Evolutionary conservation across 805 yeast genomes (phyloP).

Genomic region (Crinitomyces ghanaensis): DNA sequence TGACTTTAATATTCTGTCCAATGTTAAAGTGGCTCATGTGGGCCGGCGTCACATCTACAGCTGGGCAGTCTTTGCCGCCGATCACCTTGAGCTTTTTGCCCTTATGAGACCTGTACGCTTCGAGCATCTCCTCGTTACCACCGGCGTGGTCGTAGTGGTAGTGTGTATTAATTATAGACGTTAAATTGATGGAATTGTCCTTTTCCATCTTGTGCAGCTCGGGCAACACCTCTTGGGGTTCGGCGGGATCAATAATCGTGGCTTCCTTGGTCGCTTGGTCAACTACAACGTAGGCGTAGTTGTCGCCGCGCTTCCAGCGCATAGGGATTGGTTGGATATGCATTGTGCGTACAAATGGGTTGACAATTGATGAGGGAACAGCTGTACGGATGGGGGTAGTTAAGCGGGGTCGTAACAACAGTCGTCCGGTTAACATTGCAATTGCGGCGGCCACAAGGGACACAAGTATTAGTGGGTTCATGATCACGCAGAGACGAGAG

Average conservation of each 20-base stretch:
- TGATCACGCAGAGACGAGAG: too few relatives aligned
- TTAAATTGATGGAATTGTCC: slow-evolving; percentile 35
- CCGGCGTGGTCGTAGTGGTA: slow-evolving; percentile 95
- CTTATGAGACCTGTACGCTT: slow-evolving; percentile 16
- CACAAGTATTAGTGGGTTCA: too few relatives aligned
- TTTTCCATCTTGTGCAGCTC: slow-evolving; percentile 30
- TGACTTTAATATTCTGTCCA: slow-evolving; percentile 53
- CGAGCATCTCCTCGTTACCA: slow-evolving; percentile 46
- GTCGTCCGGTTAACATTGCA: too few relatives aligned
- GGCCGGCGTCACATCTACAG: slow-evolving; percentile 58
- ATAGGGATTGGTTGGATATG: slow-evolving; percentile 72
- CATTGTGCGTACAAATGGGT: slow-evolving; percentile 49
- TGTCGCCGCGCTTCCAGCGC: slow-evolving; percentile 94
- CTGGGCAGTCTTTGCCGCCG: slow-evolving; percentile 75
- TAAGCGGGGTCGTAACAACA: too few relatives aligned
- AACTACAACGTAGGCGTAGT: slow-evolving; percentile 70
- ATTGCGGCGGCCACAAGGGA: too few relatives aligned
- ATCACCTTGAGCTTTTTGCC: slow-evolving; percentile 49
- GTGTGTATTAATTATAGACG: slow-evolving; percentile 85
- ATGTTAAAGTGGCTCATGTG: slow-evolving; percentile 50
- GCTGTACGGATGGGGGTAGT: too few relatives aligned
- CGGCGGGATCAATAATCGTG: slow-evolving; percentile 90
- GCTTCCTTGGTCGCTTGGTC: slow-evolving; percentile 58
- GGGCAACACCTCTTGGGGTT: slow-evolving; percentile 57
- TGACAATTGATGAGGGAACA: too few relatives aligned